Evolutionary conservation across 345 rosid species (phyloP), one percentile per base, ranked within the genome.

Genomic region (Gossypium turneri): DNA sequence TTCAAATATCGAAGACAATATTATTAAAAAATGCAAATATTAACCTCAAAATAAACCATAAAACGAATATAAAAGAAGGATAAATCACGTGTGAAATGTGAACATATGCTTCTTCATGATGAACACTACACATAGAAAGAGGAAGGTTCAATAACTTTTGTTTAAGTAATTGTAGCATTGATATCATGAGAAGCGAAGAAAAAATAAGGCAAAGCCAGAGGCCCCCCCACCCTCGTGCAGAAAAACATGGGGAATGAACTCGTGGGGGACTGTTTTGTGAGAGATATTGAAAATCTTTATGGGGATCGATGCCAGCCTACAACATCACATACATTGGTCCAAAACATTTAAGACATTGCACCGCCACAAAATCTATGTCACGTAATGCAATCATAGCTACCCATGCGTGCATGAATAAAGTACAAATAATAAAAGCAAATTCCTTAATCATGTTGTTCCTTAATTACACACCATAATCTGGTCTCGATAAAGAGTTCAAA

Each of bases 241-340:
- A 56, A 60, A 80, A 67, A 73, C 57, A 76, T 57, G 62, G 72
- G 62, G 57, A 74, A 22, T 56, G 75, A 70, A 59, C 75, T 56
- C 73, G 62, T 16, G 53, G 4, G 61, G 72, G 63, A 27, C 63
- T 59, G 38, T 9, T 34, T 34, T 34, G 34, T 69, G 10, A 9
- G 67, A 84, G 90, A 88, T 86, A 72, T 77, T 74, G 75, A 52
- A 79, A 75, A 87, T 87, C 88, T 89, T 84, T 20, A 70, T 82
- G 67, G 90, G 86, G 89, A 89, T 89, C 82, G 60, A 83, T 81
- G 73, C 80, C 82, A 75, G 52, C 80, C 79, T 15, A 43, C 53
- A 72, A 43, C 66, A 72, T 44, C 66, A 58, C 75, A 52, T 72
- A 29, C 38, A 34, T 4, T 34, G 41, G 41, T 34, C 41, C 41